A percentile compares a stretch with the other conserved stretches of the same genome.
Evolutionary conservation across 1,139 yeast species (phyloP).

Genomic region (Suhomyces coccinellae): DNA sequence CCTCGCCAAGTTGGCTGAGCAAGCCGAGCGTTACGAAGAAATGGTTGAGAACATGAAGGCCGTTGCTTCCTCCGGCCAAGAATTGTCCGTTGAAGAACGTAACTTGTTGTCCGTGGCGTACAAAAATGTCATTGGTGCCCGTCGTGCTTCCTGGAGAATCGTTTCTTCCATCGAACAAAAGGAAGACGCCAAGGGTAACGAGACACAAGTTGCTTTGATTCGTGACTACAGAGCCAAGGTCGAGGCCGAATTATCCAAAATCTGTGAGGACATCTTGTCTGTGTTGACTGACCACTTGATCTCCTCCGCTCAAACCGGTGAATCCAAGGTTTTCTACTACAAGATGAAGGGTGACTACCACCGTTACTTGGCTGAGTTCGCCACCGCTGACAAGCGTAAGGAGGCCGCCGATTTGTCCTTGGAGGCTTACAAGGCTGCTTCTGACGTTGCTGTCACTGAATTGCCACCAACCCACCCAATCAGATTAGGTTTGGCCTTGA

Average conservation of each 20-base stretch:
- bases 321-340: constrained; percentile 96
- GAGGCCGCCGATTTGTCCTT: constrained; percentile 90
- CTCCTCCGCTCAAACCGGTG: constrained; percentile 94
- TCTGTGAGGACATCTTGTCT: constrained; percentile 89
- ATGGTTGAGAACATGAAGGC: constrained; percentile 99
- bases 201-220: constrained; percentile 82
- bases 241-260: constrained; percentile 88
- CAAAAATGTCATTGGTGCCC: constrained; percentile 98
- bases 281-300: constrained; percentile 89
- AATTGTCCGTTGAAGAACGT: constrained; percentile 95
- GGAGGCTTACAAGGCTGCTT: constrained; percentile 93
- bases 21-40: constrained; percentile 99
- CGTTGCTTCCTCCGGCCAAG: constrained; percentile 95
- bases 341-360: constrained; percentile 99
- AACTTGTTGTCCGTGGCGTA: constrained; percentile 95
- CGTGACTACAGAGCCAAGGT: constrained; percentile 94
- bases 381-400: constrained; percentile 86
- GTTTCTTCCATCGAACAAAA: constrained; percentile 97
- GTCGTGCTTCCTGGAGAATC: constrained; percentile 99
- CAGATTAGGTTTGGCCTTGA: constrained; percentile 95
- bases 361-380: constrained; percentile 98
- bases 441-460: constrained; percentile 95
- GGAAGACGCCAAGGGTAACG: constrained; percentile 95
- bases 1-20: constrained; percentile 98
- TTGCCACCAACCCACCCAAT: constrained; percentile 99